Evolutionary conservation across 805 yeast genomes (phyloP), one percentile per base, ranked within the genome.

Genomic region (Candida morakotiae): DNA sequence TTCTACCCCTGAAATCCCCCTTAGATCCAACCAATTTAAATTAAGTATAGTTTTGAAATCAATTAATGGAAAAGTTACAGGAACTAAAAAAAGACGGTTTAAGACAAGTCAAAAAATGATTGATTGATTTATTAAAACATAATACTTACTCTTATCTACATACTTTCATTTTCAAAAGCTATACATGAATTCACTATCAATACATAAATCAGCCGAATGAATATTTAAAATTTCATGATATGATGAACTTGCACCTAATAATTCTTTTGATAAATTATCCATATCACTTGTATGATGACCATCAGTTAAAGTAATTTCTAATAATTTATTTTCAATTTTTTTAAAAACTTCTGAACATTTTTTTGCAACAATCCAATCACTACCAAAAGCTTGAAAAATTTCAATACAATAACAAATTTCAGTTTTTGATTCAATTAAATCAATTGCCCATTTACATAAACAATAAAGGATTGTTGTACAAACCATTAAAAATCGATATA

Each of bases 391-490:
- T 36, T 64, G 59, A 28, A 73, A 45, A 5, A 74, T 64, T 45
- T 73, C 78, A 4, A 65, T 64, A 40, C 69, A 64, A 28, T 67
- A 60, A 40, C 65, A 65, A 21, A 73, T 64, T 39, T 73, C 77
- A 4, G 67, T 62, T 42, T 70, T 67, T 20, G 73, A 60, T 39
- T 66, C 74, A 11, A 60, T 51, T 15, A 72, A 48, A 47, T 75
- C 75, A 22, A 72, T 64, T 25, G 67, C 56, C 64, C 73, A 65
- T 31, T 66, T 69, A 35, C 73, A 67, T 14, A 74, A 43, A 45
- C 78, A 73, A 45, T 63, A 69, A 2, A 73, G 46, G 14, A 73
- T 56, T 1, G 73, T 67, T 15, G 75, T 64, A 49, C 77, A 71
- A n/a, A 63, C 62, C 11, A 71, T 65, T 21, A 74, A 41, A 18